These are phyloP conservation scores for Tulasnella calospora DNA, from an alignment of 768 basidiomycete genomes.

Conservation along the genomic window DNA sequence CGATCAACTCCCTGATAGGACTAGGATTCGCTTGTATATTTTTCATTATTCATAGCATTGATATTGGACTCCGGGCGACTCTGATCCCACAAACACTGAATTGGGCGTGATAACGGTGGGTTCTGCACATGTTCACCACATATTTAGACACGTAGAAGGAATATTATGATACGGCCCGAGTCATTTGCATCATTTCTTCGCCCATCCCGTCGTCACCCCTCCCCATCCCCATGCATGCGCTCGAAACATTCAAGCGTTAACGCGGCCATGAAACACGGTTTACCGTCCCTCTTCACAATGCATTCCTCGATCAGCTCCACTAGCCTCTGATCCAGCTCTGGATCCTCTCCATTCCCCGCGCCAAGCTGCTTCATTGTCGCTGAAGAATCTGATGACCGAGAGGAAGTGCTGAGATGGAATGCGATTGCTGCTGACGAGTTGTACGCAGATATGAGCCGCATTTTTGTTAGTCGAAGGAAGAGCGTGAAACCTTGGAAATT, in stretches of 20 bases:
- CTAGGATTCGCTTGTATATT: no score
- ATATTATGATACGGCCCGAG: not conserved
- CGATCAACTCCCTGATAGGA: no score
- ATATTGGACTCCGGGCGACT: no score
- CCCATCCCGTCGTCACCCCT: not conserved
- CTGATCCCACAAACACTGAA: no score
- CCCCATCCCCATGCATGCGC: not conserved
- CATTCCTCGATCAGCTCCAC: slow-evolving; percentile 25
- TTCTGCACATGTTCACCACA: no score
- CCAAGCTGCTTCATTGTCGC: slow-evolving; percentile 29
- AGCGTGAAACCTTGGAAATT: slow-evolving; percentile 88
- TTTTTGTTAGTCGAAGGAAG: slow-evolving; percentile 84
- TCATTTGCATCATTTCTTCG: not conserved
- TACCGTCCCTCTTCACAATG: slow-evolving; percentile 26
- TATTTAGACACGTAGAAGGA: not conserved
- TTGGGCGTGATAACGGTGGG: no score
- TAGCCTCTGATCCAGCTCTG: not conserved
- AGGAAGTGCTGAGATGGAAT: slow-evolving; percentile 41
- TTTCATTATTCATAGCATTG: no score
- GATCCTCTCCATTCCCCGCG: slow-evolving; percentile 15
- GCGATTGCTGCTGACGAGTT: slow-evolving; percentile 84
- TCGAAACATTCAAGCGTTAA: slow-evolving; percentile 25
- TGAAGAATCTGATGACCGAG: not conserved
- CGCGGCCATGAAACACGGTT: slow-evolving; percentile 28
- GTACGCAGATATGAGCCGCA: slow-evolving; percentile 85